Evolutionary conservation across 352 stramenopile species (phyloP), one percentile per base, ranked within the genome.

Genomic region (Globisporangium lucens): DNA sequence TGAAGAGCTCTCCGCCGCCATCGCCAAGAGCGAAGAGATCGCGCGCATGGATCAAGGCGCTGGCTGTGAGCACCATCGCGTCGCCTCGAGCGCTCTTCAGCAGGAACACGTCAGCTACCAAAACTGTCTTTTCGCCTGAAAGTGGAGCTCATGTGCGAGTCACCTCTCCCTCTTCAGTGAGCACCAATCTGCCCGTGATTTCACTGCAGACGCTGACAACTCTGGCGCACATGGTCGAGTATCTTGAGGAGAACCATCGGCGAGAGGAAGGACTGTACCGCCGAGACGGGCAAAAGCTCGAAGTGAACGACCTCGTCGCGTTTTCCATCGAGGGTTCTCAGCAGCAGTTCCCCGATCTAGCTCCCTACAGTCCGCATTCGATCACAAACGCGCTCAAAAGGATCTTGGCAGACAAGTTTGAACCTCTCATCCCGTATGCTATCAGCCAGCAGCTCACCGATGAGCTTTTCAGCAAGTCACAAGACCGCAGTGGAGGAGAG

Each of bases 181-280:
- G 12, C 2, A 12, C 10, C 17, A 36, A 65, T 29, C 33, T 38
- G 63, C 46, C 68, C 24, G 41, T 68, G 1, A 79, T 88, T n/a
- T 65, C 76, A n/a, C 59, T 80, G 29, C 63, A 72, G 6, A 69
- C 74, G 30, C 57, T 89, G 6, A 58, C 71, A 13, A 70, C 61
- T 17, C 73, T 90, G 0, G 63, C 67, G 17, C 71, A 77, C 20
- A 56, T 87, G n/a, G 63, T 90, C 33, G 56, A 77, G 49, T 89
- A 79, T 46, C 70, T 88, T 0, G 70, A 88, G 10, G 56, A 80
- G 24, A 74, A 85, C 57, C 68, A 89, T 29, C 65, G 63, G 0
- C 65, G 75, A 41, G 80, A 83, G 46, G 78, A 89, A 56, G 77
- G 74, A 9, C 65, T 90, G 15, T 90, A 89, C n/a, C 72, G 70